Conservation (phyloP, 441 rosid species). For the Adansonia grandidieri region DNA sequence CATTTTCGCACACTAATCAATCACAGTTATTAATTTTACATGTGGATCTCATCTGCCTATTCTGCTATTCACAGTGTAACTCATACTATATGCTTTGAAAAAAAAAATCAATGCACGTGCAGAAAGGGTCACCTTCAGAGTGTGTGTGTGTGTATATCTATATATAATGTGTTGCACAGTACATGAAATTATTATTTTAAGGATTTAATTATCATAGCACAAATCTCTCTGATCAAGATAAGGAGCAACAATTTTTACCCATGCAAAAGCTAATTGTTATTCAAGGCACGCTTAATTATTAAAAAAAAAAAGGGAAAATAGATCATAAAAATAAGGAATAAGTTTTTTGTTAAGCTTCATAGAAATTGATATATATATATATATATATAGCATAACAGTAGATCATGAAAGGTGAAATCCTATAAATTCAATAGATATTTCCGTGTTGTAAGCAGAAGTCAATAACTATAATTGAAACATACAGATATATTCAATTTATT, state of each 20-base stretch:
- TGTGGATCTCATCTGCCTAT: not conserved
- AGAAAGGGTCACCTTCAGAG: not conserved
- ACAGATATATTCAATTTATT: not conserved
- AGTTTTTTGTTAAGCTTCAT: not conserved
- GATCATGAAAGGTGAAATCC: not conserved
- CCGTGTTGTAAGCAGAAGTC: conserved; percentile 14
- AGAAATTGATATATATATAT: not conserved
- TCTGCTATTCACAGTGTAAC: not conserved
- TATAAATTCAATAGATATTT: not conserved
- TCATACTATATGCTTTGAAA: not conserved
- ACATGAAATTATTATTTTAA: not conserved
- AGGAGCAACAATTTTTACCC: not conserved
- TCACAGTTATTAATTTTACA: not conserved
- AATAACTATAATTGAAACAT: not conserved
- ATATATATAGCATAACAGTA: not conserved
- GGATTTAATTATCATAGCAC: not conserved
- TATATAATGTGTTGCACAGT: not conserved
- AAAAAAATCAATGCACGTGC: not conserved
- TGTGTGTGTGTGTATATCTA: too few species aligned
- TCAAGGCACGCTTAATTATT: not conserved
- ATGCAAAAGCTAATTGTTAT: conserved; percentile 5
- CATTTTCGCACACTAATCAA: not conserved
- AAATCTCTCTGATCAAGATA: not conserved
- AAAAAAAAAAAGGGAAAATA: not conserved
- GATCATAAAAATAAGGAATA: not conserved